A percentile compares a stretch with the other conserved stretches of the same genome.
phyloP scores from a whole-genome alignment of 2,329 filamentous ascomycete genomes.

The Diplodia sapinea region DNA sequence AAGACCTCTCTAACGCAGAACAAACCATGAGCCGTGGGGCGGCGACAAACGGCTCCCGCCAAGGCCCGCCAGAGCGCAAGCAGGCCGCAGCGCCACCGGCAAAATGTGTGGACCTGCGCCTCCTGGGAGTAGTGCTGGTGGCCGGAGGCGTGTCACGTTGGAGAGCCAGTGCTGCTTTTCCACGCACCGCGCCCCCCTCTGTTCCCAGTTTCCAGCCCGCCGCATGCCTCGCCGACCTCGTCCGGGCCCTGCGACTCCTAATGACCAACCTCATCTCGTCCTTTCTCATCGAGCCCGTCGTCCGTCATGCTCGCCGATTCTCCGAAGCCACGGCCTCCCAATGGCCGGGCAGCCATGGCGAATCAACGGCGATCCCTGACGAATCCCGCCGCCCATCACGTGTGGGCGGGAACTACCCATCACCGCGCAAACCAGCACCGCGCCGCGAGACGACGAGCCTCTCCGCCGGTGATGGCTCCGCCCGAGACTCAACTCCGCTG shows the following conservation, averaged over 20 bases:
- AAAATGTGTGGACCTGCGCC: slow-evolving; percentile 16
- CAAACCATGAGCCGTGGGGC: neutral
- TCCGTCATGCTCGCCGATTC: slow-evolving; percentile 49
- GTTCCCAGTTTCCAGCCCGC: slow-evolving; percentile 22
- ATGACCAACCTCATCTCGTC: slow-evolving; percentile 50
- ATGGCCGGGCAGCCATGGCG: slow-evolving; percentile 30
- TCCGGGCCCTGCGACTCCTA: slow-evolving; percentile 19
- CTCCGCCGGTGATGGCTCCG: slow-evolving; percentile 1
- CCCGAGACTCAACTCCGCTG: neutral
- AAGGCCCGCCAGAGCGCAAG: slow-evolving; percentile 4
- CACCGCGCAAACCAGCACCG: slow-evolving; percentile 5
- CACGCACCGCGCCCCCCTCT: slow-evolving; percentile 19
- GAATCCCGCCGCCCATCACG: slow-evolving; percentile 34
- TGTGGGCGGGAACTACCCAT: slow-evolving; percentile 30
- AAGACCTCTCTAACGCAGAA: neutral
- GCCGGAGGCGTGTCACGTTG: slow-evolving; percentile 20
- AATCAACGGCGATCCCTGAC: slow-evolving; percentile 26
- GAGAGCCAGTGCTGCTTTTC: slow-evolving; percentile 15
- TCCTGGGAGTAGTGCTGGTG: slow-evolving; percentile 25
- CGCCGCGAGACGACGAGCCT: slow-evolving; percentile 2
- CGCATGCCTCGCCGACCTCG: slow-evolving; percentile 15
- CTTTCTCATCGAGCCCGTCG: slow-evolving; percentile 49
- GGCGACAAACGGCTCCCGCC: neutral
- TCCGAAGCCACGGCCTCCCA: slow-evolving; percentile 36
- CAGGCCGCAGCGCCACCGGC: slow-evolving; percentile 9